Base-by-base conservation (phyloP, 1,284 basidiomycete genomes). In the Rhodotorula sp. region DNA sequence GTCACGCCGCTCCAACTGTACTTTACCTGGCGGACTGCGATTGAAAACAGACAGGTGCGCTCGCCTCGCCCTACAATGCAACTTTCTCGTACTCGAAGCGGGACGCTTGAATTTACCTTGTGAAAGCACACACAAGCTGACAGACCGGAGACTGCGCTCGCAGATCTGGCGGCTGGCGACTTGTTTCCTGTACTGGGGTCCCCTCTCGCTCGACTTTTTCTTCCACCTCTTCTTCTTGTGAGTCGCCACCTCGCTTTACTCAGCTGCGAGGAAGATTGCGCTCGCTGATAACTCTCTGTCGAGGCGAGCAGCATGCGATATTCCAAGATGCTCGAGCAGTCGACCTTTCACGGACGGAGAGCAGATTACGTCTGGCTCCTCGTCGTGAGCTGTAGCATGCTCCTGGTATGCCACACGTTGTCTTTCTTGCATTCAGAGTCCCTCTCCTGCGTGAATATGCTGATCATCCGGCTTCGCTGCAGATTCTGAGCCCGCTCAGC, bases 201-300 rank as follows among this genome's bases (percentile, higher is more conserved):
- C 89, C 0, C 86, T 98, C 75, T 91, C 90, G 3, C 83, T 98
- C n/a, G 95, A 98, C 80, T 93, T 97, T 74, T 85, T 95, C 68
- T 96, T 99, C 82, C 95, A 98, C 80, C 84, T 99, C 68, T 96
- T 97, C 85, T 98, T 98, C 85, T 95, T 97, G 93, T 95, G 78
- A 80, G 92, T 83, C 1, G 20, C n/a, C n/a, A n/a, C n/a, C n/a
- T n/a, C n/a, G n/a, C n/a, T n/a, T n/a, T n/a, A n/a, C n/a, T n/a
- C n/a, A n/a, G n/a, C n/a, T n/a, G n/a, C n/a, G n/a, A n/a, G n/a
- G n/a, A n/a, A n/a, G n/a, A n/a, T n/a, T n/a, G n/a, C n/a, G n/a
- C n/a, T n/a, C n/a, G n/a, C n/a, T n/a, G n/a, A n/a, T n/a, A n/a
- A n/a, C n/a, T n/a, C n/a, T n/a, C n/a, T n/a, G n/a, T n/a, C n/a